Evolutionary conservation across 2,329 filamentous ascomycete genomes (phyloP).

Genomic region (Penicillium verrucosum): DNA sequence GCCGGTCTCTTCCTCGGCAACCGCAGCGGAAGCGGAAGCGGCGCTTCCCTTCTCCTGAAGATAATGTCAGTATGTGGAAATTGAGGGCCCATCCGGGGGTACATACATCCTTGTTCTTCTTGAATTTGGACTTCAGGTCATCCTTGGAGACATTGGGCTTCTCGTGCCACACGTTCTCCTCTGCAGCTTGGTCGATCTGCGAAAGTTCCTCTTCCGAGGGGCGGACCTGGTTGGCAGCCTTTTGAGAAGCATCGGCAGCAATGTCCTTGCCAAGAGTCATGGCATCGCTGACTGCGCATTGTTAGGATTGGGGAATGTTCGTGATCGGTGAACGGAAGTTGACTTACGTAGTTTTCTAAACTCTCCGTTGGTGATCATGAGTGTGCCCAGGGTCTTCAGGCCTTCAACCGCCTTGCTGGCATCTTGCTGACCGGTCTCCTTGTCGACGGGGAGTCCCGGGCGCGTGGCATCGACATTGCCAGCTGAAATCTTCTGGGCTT

Average conservation of each 20-base stretch:
- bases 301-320: slow-evolving; percentile 20
- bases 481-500: slow-evolving; percentile 71
- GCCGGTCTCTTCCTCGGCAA: slow-evolving; percentile 50
- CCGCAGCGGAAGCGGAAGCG: slow-evolving; percentile 34
- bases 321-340: slow-evolving; percentile 6
- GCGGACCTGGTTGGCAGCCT: slow-evolving; percentile 70
- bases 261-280: slow-evolving; percentile 81
- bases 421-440: slow-evolving; percentile 75
- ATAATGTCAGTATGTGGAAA: not conserved
- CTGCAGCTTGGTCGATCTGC: slow-evolving; percentile 78
- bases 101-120: too few species aligned
- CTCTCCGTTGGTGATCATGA: slow-evolving; percentile 93
- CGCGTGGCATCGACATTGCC: slow-evolving; percentile 59
- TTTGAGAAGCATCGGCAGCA: slow-evolving; percentile 81
- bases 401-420: slow-evolving; percentile 80
- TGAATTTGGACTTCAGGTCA: slow-evolving; percentile 60
- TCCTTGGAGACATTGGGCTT: slow-evolving; percentile 71
- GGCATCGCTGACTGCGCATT: slow-evolving; percentile 67
- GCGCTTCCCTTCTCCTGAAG: slow-evolving; percentile 53
- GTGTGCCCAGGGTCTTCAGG: slow-evolving; percentile 78
- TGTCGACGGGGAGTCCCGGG: slow-evolving; percentile 67
- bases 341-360: slow-evolving; percentile 82
- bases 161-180: slow-evolving; percentile 93
- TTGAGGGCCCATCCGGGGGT: not conserved
- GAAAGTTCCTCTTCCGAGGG: slow-evolving; percentile 73